Base-by-base conservation (phyloP, 768 basidiomycete genomes). In the Mycena vulgaris region DNA sequence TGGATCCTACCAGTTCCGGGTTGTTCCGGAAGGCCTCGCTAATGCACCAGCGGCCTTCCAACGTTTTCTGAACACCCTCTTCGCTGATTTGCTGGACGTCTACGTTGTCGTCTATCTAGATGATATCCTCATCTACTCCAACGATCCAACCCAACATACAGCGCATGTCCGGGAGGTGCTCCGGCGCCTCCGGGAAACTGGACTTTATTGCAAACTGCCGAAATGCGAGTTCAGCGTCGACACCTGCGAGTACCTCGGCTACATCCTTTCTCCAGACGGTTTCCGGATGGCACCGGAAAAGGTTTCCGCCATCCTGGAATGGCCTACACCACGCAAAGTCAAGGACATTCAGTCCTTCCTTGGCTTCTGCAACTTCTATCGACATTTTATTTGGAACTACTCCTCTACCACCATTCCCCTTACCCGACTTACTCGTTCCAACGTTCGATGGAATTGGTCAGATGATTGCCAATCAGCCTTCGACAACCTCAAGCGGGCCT, bases 41-140 rank as follows among this genome's bases (percentile, higher is more conserved):
- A 76, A 80, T 39, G 73, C 75, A 8, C 72, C 7, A 5, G 14
- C 45, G 8, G 45, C 45, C 11, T 47, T 47, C 11, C 45, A 47
- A 13, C n/a, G 45, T 4, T 82, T 81, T 69, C 81, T 81, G 53
- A 51, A 56, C 19, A 67, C 71, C 30, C 60, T 78, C 13, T 66
- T 81, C 2, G 40, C 68, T 1, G 75, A 78, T 28, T 48, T 78
- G 5, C 14, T 39, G 9, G 14, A 39, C 17, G 39, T 39, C 7
- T 39, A 16, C 17, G 39, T 39, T 8, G 39, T 39, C 14, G 14
- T 39, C 39, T 39, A 39, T 39, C 14, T 39, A 16, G 39, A 39
- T 16, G 39, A 39, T 16, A 39, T 39, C 14, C 39, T 39, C 9
- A 39, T 39, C 39, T 39, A 39, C 14, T 39, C 39, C 3, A 16